Evolutionary conservation across 2,329 filamentous ascomycete species (phyloP), one percentile per base, ranked within the genome.

Genomic region (Nemania abortiva): DNA sequence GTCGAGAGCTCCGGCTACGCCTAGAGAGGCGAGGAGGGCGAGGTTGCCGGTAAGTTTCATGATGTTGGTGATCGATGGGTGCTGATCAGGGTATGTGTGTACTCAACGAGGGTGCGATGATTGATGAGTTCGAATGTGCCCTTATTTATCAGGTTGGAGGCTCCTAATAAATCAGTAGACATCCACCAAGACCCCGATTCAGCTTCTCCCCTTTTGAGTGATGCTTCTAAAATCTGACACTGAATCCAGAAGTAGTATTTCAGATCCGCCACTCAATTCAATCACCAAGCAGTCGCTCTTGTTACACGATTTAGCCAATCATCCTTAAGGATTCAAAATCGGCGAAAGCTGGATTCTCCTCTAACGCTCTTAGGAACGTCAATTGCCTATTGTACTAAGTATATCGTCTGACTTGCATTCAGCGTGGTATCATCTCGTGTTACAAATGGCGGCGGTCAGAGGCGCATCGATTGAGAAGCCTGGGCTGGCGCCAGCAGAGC

Each of bases 401-500:
- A 42, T 24, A 58, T 45, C 45, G 13, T 54, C 55, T 45, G 45
- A 53, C 45, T 49, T 37, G 63, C 49, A 60, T 58, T 13, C 24
- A 63, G 34, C 20, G 34, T 58, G 59, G 42, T 42, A 53, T 45
- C 63, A 57, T 42, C 22, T 66, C 31, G 58, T 63, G 58, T 60
- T 65, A 55, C 54, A 65, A 53, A 54, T 2, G n/a, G 27, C 55
- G 47, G 37, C 47, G 34, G 24, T 34, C 22, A 42, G 45, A 58
- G n/a, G 45, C 20, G 24, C 37, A 55, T 55, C 18, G 37, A 65
- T 54, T 37, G 13, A 54, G 49, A 49, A 57, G 42, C 47, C 31
- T 47, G 1, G 65, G n/a, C 65, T 67, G 58, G 58, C 65, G 65
- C 63, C 65, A 63, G 58, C 65, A 63, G 47, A 53, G 42, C 58